Percentiles rank a stretch among this genome's conserved stretches.
Conservation (phyloP, 176 grass and related monocot species). For the Olyra latifolia region DNA sequence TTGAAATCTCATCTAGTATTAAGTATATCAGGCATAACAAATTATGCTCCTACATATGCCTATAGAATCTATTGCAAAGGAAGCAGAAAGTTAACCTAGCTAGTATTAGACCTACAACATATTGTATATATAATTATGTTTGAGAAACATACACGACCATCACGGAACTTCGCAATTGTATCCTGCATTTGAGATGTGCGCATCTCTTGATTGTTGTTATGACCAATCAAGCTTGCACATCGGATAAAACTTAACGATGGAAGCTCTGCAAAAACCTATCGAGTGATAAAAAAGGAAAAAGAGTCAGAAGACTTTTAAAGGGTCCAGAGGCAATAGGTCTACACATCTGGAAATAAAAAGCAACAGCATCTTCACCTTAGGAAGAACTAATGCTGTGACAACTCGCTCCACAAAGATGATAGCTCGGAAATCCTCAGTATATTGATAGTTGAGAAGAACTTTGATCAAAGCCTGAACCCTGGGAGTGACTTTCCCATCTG, state of each 20-base stretch:
- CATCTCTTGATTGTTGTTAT: slow-evolving; percentile 99
- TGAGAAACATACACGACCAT: slow-evolving; percentile 81
- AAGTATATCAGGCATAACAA: background rate
- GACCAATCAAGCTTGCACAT: slow-evolving; percentile 94
- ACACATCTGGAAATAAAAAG: slow-evolving; percentile 1
- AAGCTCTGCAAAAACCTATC: slow-evolving; percentile 88
- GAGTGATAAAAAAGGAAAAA: slow-evolving; percentile 19
- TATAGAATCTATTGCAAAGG: background rate
- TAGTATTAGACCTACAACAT: slow-evolving; percentile 8
- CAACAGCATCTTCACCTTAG: slow-evolving; percentile 64
- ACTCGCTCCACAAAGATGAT: slow-evolving; percentile 99
- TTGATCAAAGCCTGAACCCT: slow-evolving; percentile 94
- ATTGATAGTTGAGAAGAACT: slow-evolving; percentile 96
- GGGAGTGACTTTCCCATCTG: slow-evolving; percentile 96
- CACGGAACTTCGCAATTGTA: slow-evolving; percentile 93
- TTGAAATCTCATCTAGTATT: background rate
- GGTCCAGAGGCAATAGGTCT: slow-evolving; percentile 8
- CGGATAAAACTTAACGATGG: slow-evolving; percentile 87
- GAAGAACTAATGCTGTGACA: slow-evolving; percentile 94
- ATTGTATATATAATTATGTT: slow-evolving; percentile 15
- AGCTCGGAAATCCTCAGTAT: slow-evolving; percentile 95
- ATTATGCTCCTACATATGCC: slow-evolving; percentile 11
- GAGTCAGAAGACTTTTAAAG: slow-evolving; percentile 30
- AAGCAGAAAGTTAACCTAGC: slow-evolving; percentile 1
- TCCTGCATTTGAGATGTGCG: slow-evolving; percentile 97